Evolutionary conservation across 495 filamentous ascomycete species (phyloP).

Genomic region (Aspergillus egyptiacus): DNA sequence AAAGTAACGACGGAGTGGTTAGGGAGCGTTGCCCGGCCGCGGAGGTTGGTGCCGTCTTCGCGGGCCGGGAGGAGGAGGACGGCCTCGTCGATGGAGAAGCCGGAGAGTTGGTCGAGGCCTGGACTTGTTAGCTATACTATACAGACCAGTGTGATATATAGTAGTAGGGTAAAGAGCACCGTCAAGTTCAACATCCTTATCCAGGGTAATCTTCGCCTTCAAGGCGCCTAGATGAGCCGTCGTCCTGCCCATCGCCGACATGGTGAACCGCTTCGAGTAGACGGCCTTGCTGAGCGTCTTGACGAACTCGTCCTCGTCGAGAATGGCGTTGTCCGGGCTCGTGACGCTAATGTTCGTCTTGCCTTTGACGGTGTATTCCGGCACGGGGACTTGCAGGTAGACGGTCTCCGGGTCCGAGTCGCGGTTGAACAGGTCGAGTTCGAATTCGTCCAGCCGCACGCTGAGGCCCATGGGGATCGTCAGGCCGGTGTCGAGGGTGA

Average conservation of each 20-base stretch:
- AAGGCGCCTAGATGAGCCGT: constrained; percentile 32
- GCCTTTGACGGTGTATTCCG: constrained; percentile 27
- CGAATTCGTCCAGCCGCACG: constrained; percentile 29
- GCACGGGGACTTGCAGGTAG: constrained; percentile 31
- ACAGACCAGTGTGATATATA: background rate
- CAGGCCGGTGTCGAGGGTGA: constrained; percentile 32
- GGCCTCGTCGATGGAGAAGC: constrained; percentile 39
- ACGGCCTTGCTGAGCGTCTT: constrained; percentile 34
- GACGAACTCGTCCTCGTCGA: constrained; percentile 32
- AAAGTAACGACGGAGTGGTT: constrained; percentile 44
- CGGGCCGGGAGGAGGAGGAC: constrained; percentile 33
- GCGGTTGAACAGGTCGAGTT: constrained; percentile 34
- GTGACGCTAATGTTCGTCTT: constrained; percentile 31
- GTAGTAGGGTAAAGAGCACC: constrained; percentile 11
- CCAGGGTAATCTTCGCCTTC: constrained; percentile 28
- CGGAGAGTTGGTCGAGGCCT: constrained; percentile 37
- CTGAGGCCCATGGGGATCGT: constrained; percentile 28
- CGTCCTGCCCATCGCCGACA: constrained; percentile 33
- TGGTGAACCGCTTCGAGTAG: constrained; percentile 25
- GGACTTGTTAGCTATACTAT: background rate
- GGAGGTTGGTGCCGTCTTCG: constrained; percentile 31
- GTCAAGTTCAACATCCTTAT: constrained; percentile 35
- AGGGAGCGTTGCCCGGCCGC: constrained; percentile 32
- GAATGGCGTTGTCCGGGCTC: constrained; percentile 30
- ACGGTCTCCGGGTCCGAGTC: constrained; percentile 25